phyloP scores from a whole-genome alignment of 106 monocot genomes.

The Vanilla planifolia region DNA sequence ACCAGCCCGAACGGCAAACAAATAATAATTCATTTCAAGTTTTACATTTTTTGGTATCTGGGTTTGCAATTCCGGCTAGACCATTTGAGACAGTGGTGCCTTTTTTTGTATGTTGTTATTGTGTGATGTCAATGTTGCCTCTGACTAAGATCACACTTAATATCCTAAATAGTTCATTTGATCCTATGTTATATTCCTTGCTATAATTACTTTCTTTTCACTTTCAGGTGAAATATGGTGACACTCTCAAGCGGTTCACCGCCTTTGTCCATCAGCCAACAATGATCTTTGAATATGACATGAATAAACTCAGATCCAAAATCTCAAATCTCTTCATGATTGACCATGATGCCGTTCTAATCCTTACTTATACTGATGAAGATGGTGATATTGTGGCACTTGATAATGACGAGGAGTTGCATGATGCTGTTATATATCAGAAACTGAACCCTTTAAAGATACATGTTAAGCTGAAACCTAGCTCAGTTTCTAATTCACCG shows the following conservation, averaged over 20 bases:
- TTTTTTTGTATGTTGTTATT: too few species aligned
- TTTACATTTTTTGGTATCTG: too few species aligned
- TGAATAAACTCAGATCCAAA: conserved; percentile 45
- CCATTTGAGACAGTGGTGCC: too few species aligned
- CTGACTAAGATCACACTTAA: too few species aligned
- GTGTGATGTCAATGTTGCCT: too few species aligned
- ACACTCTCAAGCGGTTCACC: conserved; percentile 59
- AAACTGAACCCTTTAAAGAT: conserved; percentile 75
- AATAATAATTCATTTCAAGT: too few species aligned
- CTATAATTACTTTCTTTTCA: background rate
- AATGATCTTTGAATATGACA: conserved; percentile 34
- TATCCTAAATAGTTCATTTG: too few species aligned
- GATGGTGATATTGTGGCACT: conserved; percentile 81
- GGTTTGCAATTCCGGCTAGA: too few species aligned
- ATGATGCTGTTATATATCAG: conserved; percentile 73
- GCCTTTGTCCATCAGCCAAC: conserved; percentile 24
- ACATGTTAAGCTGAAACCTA: conserved; percentile 39
- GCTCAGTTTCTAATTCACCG: background rate
- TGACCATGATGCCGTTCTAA: conserved; percentile 31
- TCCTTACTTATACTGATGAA: conserved; percentile 78
- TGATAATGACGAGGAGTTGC: conserved; percentile 67
- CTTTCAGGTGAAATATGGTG: conserved; percentile 73
- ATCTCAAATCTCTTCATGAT: conserved; percentile 59
- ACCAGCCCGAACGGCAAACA: too few species aligned
- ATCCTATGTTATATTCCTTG: too few species aligned